Conservation (phyloP, 495 filamentous ascomycete genomes). For the Neurospora intermedia region DNA sequence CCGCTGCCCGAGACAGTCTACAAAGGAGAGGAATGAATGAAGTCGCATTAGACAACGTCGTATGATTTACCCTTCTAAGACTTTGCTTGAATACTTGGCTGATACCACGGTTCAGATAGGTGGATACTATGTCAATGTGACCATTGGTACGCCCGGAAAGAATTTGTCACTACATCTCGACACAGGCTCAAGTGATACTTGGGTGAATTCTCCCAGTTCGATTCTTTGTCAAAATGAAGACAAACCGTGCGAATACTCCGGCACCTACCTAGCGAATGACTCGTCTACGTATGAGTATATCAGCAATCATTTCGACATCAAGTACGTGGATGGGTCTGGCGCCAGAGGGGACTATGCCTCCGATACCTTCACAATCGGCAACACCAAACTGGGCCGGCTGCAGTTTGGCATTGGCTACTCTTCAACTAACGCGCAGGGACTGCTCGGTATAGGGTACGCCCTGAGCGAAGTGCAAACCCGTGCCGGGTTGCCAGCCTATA, state of each 20-base stretch:
- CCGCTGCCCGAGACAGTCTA: constrained; percentile 31
- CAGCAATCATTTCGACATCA: constrained; percentile 75
- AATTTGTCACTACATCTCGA: constrained; percentile 59
- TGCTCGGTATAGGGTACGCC: constrained; percentile 84
- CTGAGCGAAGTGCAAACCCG: constrained; percentile 71
- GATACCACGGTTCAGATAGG: constrained; percentile 33
- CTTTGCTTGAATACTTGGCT: background rate
- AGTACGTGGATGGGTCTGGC: constrained; percentile 78
- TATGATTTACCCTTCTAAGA: constrained; percentile 8
- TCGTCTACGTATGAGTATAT: constrained; percentile 78
- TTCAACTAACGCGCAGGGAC: constrained; percentile 63
- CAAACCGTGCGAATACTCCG: constrained; percentile 44
- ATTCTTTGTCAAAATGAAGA: constrained; percentile 39
- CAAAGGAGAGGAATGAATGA: constrained; percentile 32
- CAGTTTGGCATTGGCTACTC: constrained; percentile 83
- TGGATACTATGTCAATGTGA: constrained; percentile 62
- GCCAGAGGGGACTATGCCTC: constrained; percentile 75
- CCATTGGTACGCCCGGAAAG: constrained; percentile 60
- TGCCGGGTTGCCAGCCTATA: constrained; percentile 49
- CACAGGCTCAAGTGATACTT: constrained; percentile 84
- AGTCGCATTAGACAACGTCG: constrained; percentile 39
- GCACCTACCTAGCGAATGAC: constrained; percentile 59
- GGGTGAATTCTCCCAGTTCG: constrained; percentile 65
- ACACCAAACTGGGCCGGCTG: constrained; percentile 45
- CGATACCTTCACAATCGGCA: constrained; percentile 63